Evolutionary conservation across 352 stramenopile species (phyloP).

Genomic region (Phytophthora melonis): DNA sequence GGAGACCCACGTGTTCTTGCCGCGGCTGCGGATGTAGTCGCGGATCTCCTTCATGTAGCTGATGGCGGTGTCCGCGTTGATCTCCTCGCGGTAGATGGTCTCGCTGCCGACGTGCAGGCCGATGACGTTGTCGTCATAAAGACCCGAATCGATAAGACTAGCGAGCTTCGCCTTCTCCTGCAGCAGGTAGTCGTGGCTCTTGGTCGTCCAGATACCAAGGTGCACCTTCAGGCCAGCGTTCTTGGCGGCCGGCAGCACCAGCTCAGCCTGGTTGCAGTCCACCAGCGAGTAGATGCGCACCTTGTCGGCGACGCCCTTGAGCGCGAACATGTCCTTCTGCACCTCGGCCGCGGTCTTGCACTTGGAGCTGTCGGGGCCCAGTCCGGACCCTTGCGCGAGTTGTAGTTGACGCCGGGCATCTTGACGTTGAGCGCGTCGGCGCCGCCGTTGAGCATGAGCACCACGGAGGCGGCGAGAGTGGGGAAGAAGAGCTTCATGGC

Average conservation of each 20-base stretch:
- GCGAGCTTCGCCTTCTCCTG: conserved; percentile 47
- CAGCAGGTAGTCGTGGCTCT: conserved; percentile 36
- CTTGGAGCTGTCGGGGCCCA: conserved; percentile 33
- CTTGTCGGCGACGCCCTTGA: conserved; percentile 49
- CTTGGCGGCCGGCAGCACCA: conserved; percentile 50
- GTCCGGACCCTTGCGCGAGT: conserved; percentile 57
- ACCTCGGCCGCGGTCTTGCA: conserved; percentile 58
- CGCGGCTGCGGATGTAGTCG: conserved; percentile 39
- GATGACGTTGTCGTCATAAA: conserved; percentile 53
- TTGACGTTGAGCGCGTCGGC: conserved; percentile 48
- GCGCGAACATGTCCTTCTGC: not conserved
- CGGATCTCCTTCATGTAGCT: conserved; percentile 56
- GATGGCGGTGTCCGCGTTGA: conserved; percentile 48
- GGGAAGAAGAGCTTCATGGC: conserved; percentile 34
- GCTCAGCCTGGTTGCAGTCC: conserved; percentile 47
- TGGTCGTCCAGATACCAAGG: conserved; percentile 63
- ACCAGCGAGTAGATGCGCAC: conserved; percentile 71
- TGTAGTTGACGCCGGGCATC: conserved; percentile 78
- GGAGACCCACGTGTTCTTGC: conserved; percentile 54
- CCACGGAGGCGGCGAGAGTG: conserved; percentile 13
- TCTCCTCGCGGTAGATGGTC: conserved; percentile 67
- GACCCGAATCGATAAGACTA: conserved; percentile 39
- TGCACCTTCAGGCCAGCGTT: conserved; percentile 49
- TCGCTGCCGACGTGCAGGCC: conserved; percentile 66
- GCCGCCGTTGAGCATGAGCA: conserved; percentile 23